These are phyloP conservation scores for Zychaea mexicana DNA, from an alignment of 371 early-diverging fungal genomes.

Conservation along the genomic window DNA sequence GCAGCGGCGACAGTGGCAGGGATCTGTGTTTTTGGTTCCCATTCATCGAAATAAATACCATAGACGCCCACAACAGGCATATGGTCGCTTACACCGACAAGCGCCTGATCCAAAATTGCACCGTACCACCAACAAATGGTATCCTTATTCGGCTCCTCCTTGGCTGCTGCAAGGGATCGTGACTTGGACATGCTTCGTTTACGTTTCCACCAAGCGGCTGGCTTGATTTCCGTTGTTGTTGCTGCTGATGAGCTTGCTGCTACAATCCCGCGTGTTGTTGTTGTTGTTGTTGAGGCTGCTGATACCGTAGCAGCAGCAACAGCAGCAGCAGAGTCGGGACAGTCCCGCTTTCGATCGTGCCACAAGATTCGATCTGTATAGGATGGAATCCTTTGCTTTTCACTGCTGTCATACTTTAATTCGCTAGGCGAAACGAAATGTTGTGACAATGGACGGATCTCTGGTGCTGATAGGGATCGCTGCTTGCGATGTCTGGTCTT, in stretches of 20 bases:
- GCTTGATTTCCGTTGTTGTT: background rate
- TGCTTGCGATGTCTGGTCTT: background rate
- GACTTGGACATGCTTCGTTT: background rate
- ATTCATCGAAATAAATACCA: slow-evolving; percentile 54
- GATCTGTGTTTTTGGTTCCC: slow-evolving; percentile 8
- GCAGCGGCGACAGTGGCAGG: background rate
- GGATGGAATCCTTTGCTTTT: slow-evolving; percentile 85
- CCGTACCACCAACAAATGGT: slow-evolving; percentile 41
- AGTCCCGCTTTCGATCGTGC: slow-evolving; percentile 35
- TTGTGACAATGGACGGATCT: background rate
- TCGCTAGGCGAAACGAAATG: slow-evolving; percentile 7
- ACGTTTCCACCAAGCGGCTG: slow-evolving; percentile 17
- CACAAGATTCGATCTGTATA: slow-evolving; percentile 92
- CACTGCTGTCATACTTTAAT: slow-evolving; percentile 69
- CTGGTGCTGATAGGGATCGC: slow-evolving; percentile 8
- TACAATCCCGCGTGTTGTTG: background rate
- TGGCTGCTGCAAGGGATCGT: slow-evolving; percentile 3
- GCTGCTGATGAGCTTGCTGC: too few species aligned
- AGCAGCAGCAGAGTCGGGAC: background rate
- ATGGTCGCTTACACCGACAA: slow-evolving; percentile 54
- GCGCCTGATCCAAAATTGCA: slow-evolving; percentile 32
- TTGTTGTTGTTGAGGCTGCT: background rate
- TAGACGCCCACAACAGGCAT: slow-evolving; percentile 62
- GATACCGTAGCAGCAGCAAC: background rate
- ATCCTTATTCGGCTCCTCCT: slow-evolving; percentile 1